phyloP scores from a whole-genome alignment of 23 red algal genomes.

The Gracilaria caudata region DNA sequence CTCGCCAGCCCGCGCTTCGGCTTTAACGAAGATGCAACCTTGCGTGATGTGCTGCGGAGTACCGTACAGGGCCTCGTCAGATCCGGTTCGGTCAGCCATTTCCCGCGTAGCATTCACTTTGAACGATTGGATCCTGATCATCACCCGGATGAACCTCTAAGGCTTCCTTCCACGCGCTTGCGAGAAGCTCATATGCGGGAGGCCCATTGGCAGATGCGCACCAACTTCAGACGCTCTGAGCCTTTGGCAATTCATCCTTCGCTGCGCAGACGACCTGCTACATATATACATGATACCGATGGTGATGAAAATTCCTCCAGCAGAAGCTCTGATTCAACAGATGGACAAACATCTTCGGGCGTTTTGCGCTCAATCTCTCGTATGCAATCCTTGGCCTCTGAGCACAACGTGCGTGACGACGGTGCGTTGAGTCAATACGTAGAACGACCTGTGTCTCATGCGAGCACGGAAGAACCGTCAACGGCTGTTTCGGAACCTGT shows the following conservation, averaged over 20 bases:
- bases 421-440: not conserved
- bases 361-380: conserved; percentile 13
- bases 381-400: not conserved
- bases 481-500: not conserved
- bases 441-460: too few relatives aligned
- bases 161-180: conserved; percentile 5
- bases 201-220: conserved; percentile 9
- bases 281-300: not conserved
- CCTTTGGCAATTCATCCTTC: conserved; percentile 19
- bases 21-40: not conserved
- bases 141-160: conserved; percentile 13
- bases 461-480: not conserved
- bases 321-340: not conserved
- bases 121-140: conserved; percentile 24
- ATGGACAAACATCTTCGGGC: conserved; percentile 4
- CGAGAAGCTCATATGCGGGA: conserved; percentile 10
- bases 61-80: conserved; percentile 17
- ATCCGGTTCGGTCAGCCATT: conserved; percentile 14
- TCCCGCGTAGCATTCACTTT: conserved; percentile 41
- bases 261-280: not conserved
- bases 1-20: not conserved
- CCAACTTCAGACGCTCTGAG: conserved; percentile 15
- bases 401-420: not conserved
- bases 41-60: conserved; percentile 10
- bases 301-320: not conserved